A percentile compares a stretch with the other conserved stretches of the same genome.
These are phyloP conservation scores for Hypoxylon lenormandii DNA, from an alignment of 495 filamentous ascomycete genomes.

Conservation along the genomic window DNA sequence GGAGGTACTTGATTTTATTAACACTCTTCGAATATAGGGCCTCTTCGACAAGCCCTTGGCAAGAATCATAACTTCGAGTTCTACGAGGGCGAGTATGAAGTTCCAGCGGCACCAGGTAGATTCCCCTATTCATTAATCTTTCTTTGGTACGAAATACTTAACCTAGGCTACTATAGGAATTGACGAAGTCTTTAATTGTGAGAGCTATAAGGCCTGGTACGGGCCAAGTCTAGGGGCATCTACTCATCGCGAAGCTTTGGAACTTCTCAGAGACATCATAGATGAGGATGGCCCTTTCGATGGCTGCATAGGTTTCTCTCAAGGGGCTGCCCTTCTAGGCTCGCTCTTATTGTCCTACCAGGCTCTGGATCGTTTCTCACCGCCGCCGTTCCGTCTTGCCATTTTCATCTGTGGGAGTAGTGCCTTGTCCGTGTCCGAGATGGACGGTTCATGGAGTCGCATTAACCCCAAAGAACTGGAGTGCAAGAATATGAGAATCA, in stretches of 20 bases:
- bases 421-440: constrained; percentile 61
- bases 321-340: constrained; percentile 65
- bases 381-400: constrained; percentile 66
- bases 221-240: not conserved
- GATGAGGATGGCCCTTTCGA: constrained; percentile 68
- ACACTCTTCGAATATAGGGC: too few species aligned
- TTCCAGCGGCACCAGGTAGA: not conserved
- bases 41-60: not conserved
- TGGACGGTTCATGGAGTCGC: not conserved
- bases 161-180: not conserved
- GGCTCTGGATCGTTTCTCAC: constrained; percentile 33
- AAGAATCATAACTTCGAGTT: not conserved
- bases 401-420: constrained; percentile 71
- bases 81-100: not conserved
- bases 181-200: not conserved
- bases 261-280: constrained; percentile 38
- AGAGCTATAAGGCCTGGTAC: constrained; percentile 3
- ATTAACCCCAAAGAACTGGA: not conserved
- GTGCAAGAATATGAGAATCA: constrained; percentile 49
- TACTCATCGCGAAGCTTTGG: not conserved
- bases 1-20: too few species aligned
- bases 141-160: not conserved
- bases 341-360: constrained; percentile 56
- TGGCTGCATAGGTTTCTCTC: constrained; percentile 69
- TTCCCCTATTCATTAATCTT: not conserved